phyloP scores from a whole-genome alignment of 306 rosid genomes.

The Rosa rugosa region DNA sequence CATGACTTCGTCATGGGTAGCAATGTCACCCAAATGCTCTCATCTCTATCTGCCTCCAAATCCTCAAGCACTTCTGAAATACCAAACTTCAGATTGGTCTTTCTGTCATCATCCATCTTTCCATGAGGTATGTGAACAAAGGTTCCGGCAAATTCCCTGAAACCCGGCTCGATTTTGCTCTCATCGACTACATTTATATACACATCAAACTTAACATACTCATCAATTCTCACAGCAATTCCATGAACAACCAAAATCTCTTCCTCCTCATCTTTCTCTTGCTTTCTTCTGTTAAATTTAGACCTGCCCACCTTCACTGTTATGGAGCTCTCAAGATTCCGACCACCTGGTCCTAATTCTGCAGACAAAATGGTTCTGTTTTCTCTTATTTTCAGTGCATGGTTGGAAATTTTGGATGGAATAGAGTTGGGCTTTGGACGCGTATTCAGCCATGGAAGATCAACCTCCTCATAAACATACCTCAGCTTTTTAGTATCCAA shows the following conservation, averaged over 20 bases:
- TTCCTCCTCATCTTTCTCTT: conserved; percentile 22
- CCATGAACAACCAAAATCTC: conserved; percentile 29
- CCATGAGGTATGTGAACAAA: conserved; percentile 13
- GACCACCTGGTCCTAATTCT: background rate
- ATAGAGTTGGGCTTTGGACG: conserved; percentile 10
- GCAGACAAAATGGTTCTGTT: background rate
- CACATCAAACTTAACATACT: conserved; percentile 23
- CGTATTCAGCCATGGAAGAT: conserved; percentile 20
- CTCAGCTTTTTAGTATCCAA: conserved; percentile 18
- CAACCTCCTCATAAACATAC: conserved; percentile 16
- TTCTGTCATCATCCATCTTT: background rate
- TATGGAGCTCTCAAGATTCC: background rate
- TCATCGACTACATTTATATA: conserved; percentile 21
- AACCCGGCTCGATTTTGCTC: conserved; percentile 1
- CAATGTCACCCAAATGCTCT: conserved; percentile 28
- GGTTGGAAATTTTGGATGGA: background rate
- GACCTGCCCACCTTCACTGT: conserved; percentile 11
- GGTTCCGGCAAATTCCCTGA: conserved; percentile 29
- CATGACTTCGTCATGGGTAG: conserved; percentile 17
- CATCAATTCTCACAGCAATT: background rate
- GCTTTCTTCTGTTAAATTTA: background rate
- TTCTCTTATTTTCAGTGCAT: conserved; percentile 8
- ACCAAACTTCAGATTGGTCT: conserved; percentile 17
- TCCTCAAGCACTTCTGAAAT: conserved; percentile 22
- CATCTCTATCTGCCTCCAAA: conserved; percentile 31